Base-by-base conservation (phyloP, 2,329 filamentous ascomycete species). In the Phyllosticta ampelicida region DNA sequence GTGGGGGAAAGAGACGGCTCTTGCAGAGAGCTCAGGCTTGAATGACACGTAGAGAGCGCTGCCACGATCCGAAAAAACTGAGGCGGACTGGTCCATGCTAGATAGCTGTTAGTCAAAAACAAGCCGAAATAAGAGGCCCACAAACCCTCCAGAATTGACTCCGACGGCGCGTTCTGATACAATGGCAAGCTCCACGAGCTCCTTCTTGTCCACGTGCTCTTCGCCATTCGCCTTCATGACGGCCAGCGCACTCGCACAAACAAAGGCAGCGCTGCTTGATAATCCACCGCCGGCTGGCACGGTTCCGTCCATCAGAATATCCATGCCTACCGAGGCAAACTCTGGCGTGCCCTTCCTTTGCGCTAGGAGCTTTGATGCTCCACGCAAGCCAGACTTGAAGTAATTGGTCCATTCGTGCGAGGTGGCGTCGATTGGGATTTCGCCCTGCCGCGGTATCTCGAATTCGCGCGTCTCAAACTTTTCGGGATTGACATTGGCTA, bases 321-420 rank as follows among this genome's bases (percentile, higher is more conserved):
- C 84, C 86, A 99, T 90, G 66, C 87, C 87, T 53, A 81, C 80
- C 2, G 89, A 86, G 50, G 78, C 78, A 68, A 90, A 87, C 52
- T 74, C 75, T 51, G 67, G 63, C 30, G 82, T 81, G 28, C 79
- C 68, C 70, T 86, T 86, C 73, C 85, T 83, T 69, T 79, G 74
- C 54, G 83, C 80, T 63, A 99, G 76, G 60, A 95, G 78, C 65
- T 88, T 82, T 58, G 96, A 75, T 0, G 92, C 92, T 28, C 91
- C 94, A 36, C 83, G 79, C 54, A 97, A 78, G 0, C 94, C 94
- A 56, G 90, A 89, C 76, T 94, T 95, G 82, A 99, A 97, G 79
- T 99, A 99, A 72, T 97, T 99, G 60, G 90, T 88, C 94, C 94
- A 99, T 74, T 96, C 90, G 64, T 95, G 87, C 64, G 86, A 82